Evolutionary conservation across 306 rosid species (phyloP).

Genomic region (Purshia tridentata): DNA sequence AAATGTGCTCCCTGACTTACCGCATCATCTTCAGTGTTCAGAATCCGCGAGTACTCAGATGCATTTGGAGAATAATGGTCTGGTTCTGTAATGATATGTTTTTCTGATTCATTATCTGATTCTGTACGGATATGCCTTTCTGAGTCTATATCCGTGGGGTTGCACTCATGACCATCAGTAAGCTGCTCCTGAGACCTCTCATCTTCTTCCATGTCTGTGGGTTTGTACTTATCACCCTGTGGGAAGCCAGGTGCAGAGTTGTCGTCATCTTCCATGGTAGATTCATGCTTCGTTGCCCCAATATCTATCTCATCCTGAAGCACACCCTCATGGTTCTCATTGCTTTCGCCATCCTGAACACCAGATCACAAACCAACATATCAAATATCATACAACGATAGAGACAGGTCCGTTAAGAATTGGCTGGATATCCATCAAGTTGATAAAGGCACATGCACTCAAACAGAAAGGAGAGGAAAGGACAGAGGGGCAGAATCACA

Average conservation of each 20-base stretch:
- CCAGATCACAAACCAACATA: constrained; percentile 35
- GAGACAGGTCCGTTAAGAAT: constrained; percentile 4
- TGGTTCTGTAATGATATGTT: constrained; percentile 21
- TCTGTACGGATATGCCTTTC: background rate
- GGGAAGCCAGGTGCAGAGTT: constrained; percentile 38
- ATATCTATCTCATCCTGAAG: constrained; percentile 43
- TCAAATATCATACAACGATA: constrained; percentile 26
- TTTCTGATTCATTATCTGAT: constrained; percentile 36
- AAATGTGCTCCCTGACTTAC: constrained; percentile 44
- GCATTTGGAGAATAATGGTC: constrained; percentile 33
- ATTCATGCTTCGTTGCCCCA: constrained; percentile 25
- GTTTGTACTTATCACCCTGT: constrained; percentile 6
- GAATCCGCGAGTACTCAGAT: constrained; percentile 40
- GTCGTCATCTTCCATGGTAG: constrained; percentile 32
- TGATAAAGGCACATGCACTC: constrained; percentile 17
- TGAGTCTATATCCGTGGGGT: constrained; percentile 23
- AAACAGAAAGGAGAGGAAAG: constrained; percentile 5
- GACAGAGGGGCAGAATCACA: constrained; percentile 34
- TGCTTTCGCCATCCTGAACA: constrained; percentile 53
- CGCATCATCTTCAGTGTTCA: constrained; percentile 39
- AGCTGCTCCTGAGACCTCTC: constrained; percentile 9
- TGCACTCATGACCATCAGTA: constrained; percentile 32
- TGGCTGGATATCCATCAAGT: constrained; percentile 19
- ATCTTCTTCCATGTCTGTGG: constrained; percentile 17
- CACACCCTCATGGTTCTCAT: constrained; percentile 35